phyloP scores from a whole-genome alignment of 768 basidiomycete species.

The Trametes villosa region DNA sequence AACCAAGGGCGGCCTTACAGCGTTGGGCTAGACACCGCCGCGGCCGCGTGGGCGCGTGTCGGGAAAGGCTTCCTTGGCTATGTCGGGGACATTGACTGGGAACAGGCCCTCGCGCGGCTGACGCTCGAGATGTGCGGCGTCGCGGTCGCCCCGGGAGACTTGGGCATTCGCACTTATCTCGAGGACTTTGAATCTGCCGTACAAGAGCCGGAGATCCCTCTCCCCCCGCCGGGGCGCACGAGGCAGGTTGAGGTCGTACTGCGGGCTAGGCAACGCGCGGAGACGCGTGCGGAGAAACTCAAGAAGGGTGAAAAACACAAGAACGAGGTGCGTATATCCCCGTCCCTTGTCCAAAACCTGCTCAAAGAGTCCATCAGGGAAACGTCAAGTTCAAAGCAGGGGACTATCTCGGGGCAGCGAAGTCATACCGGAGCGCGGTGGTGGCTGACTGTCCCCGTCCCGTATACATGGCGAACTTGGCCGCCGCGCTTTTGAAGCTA shows the following conservation, averaged over 20 bases:
- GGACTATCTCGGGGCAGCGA: neutral
- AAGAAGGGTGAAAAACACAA: neutral
- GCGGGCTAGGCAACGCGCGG: neutral
- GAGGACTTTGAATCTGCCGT: neutral
- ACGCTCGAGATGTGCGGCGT: neutral
- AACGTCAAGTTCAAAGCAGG: neutral
- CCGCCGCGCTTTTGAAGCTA: too few relatives aligned
- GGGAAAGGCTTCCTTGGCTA: neutral
- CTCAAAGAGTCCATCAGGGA: neutral
- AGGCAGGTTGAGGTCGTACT: neutral
- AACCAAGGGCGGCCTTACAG: neutral
- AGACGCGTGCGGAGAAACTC: neutral
- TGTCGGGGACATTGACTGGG: neutral
- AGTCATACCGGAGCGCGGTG: neutral
- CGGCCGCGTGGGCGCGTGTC: neutral
- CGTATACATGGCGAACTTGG: too few relatives aligned
- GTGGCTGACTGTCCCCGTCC: too few relatives aligned
- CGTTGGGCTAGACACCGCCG: neutral
- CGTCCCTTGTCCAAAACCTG: neutral
- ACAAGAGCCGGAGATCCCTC: neutral
- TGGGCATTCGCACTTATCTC: neutral
- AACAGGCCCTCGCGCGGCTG: neutral
- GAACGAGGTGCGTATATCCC: neutral
- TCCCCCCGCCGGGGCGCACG: neutral
- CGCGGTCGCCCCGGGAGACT: neutral